Conservation (phyloP, 768 basidiomycete species). For the Podaxis pistillaris region DNA sequence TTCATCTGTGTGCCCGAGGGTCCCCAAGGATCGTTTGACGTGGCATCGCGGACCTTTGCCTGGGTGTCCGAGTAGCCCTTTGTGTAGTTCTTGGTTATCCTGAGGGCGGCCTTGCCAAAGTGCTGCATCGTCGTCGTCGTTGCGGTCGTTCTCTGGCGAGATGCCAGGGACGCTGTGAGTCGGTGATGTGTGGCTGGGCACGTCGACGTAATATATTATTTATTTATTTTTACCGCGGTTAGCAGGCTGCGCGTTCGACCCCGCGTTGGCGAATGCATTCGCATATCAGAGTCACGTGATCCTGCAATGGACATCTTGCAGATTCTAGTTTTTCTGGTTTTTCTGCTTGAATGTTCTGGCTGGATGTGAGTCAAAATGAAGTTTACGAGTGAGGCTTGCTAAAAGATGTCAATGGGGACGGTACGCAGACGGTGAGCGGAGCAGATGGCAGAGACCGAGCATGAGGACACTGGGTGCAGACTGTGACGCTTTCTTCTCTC, state of each 20-base stretch:
- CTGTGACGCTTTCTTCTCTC: not conserved
- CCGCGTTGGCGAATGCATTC: not conserved
- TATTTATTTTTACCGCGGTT: not conserved
- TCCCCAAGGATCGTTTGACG: conserved; percentile 97
- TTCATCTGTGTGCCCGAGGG: conserved; percentile 99
- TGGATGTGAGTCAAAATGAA: too few species aligned
- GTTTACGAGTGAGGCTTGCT: too few species aligned
- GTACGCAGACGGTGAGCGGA: too few species aligned
- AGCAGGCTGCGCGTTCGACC: not conserved
- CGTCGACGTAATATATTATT: not conserved
- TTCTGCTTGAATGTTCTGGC: too few species aligned
- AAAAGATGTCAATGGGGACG: too few species aligned
- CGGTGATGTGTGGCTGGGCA: conserved; percentile 5
- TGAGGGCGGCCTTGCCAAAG: conserved; percentile 80
- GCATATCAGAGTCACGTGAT: not conserved
- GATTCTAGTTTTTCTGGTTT: too few species aligned
- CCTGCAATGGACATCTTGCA: too few species aligned
- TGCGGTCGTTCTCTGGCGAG: too few species aligned
- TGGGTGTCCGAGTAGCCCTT: conserved; percentile 95
- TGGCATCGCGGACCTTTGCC: conserved; percentile 94
- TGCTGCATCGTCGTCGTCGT: conserved; percentile 52
- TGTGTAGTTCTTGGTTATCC: conserved; percentile 94
- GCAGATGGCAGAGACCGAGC: too few species aligned
- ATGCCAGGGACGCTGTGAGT: not conserved
- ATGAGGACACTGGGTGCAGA: too few species aligned